These are phyloP conservation scores for Boletellus ananas DNA, from an alignment of 768 basidiomycete genomes.

Conservation along the genomic window DNA sequence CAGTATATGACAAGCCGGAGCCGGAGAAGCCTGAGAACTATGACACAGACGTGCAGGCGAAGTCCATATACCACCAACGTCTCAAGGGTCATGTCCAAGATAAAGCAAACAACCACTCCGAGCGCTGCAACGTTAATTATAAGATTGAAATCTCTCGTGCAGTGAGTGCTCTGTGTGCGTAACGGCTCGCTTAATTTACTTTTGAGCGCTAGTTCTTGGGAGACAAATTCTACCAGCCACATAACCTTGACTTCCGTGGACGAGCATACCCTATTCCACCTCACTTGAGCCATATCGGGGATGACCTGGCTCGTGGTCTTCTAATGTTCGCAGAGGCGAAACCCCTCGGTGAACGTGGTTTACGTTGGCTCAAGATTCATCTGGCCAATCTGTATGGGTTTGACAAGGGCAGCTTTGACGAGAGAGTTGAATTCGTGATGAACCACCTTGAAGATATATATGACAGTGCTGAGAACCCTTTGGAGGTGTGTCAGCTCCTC, in stretches of 20 bases:
- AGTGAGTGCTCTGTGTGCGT: slow-evolving; percentile 42
- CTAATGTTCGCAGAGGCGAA: slow-evolving; percentile 78
- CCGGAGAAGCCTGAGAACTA: slow-evolving; percentile 47
- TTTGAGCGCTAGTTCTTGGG: slow-evolving; percentile 61
- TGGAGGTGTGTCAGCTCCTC: slow-evolving; percentile 49
- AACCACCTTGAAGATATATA: slow-evolving; percentile 71
- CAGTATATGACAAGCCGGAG: slow-evolving; percentile 58
- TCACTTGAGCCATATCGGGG: slow-evolving; percentile 92
- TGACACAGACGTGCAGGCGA: slow-evolving; percentile 50
- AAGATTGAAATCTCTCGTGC: slow-evolving; percentile 94
- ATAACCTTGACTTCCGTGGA: slow-evolving; percentile 97
- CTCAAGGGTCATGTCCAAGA: slow-evolving; percentile 51
- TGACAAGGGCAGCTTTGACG: slow-evolving; percentile 93
- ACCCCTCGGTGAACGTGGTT: slow-evolving; percentile 76
- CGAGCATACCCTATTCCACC: slow-evolving; percentile 96
- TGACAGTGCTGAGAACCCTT: slow-evolving; percentile 78
- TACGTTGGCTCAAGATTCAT: slow-evolving; percentile 96
- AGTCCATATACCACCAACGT: slow-evolving; percentile 52
- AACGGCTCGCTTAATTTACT: not conserved
- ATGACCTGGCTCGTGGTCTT: slow-evolving; percentile 87
- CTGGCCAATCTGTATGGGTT: slow-evolving; percentile 88
- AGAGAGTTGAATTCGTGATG: slow-evolving; percentile 78
- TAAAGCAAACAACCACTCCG: slow-evolving; percentile 83
- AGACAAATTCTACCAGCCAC: slow-evolving; percentile 88
- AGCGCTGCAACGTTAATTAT: slow-evolving; percentile 91